Evolutionary conservation across 768 basidiomycete species (phyloP).

Genomic region (Lactarius hengduanensis): DNA sequence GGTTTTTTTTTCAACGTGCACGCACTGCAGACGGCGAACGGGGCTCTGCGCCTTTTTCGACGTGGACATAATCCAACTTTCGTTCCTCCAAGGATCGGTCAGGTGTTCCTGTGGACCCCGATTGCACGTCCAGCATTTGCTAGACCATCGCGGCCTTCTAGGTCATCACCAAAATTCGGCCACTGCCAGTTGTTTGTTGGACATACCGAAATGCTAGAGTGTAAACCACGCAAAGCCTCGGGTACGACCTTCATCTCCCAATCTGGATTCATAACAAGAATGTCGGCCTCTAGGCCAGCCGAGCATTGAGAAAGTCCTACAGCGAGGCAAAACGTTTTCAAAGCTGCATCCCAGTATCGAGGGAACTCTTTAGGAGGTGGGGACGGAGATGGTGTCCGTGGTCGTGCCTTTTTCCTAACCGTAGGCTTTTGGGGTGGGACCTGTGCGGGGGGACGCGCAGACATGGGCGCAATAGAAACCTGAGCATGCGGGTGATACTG

Average conservation of each 20-base stretch:
- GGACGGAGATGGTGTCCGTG: slow-evolving; percentile 21
- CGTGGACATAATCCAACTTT: slow-evolving; percentile 61
- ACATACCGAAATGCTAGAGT: slow-evolving; percentile 30
- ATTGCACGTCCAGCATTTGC: slow-evolving; percentile 29
- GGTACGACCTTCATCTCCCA: slow-evolving; percentile 31
- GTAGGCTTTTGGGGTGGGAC: slow-evolving; percentile 5
- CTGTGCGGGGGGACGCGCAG: slow-evolving; percentile 5
- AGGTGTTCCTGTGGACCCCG: slow-evolving; percentile 31
- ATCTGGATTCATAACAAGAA: slow-evolving; percentile 34
- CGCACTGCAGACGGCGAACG: slow-evolving; percentile 60
- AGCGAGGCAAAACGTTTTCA: slow-evolving; percentile 27
- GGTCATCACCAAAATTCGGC: slow-evolving; percentile 21
- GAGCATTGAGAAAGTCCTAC: slow-evolving; percentile 32
- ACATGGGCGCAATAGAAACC: not conserved
- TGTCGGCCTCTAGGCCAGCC: slow-evolving; percentile 33
- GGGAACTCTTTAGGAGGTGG: slow-evolving; percentile 27
- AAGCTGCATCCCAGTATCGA: slow-evolving; percentile 28
- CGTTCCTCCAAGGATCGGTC: slow-evolving; percentile 56
- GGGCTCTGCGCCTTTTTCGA: slow-evolving; percentile 46
- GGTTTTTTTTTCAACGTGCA: slow-evolving; percentile 18
- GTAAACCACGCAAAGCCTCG: slow-evolving; percentile 30
- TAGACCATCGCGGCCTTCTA: slow-evolving; percentile 20
- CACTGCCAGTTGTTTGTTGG: not conserved
- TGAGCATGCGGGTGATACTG: slow-evolving; percentile 20
- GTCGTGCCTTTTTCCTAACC: slow-evolving; percentile 13